A percentile compares a stretch with the other conserved stretches of the same genome.
Evolutionary conservation across 352 stramenopile genomes (phyloP).

Genomic region (Phytophthora fragariaefolia): DNA sequence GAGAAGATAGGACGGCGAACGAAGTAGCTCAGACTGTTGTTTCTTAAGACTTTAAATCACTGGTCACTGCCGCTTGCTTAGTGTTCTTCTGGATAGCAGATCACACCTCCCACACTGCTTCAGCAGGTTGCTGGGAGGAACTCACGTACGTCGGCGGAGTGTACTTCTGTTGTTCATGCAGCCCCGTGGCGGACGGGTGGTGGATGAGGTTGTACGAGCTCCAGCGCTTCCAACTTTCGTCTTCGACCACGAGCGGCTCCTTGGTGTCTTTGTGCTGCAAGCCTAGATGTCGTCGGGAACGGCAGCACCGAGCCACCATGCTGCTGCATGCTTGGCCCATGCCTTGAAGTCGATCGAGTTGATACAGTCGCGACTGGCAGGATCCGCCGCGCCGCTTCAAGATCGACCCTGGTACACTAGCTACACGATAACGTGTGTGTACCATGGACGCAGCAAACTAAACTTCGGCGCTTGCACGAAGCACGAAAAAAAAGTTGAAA

Average conservation of each 20-base stretch:
- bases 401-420: slow-evolving; percentile 11
- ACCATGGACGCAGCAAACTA: too few relatives aligned
- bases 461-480: too few relatives aligned
- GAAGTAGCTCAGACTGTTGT: slow-evolving; percentile 5
- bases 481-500: too few relatives aligned
- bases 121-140: slow-evolving; percentile 44
- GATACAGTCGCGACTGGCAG: too few relatives aligned
- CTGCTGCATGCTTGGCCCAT: slow-evolving; percentile 38
- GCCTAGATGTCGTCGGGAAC: slow-evolving; percentile 21
- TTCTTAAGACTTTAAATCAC: background rate
- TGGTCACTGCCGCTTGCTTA: background rate
- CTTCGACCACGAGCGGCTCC: slow-evolving; percentile 79
- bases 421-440: too few relatives aligned
- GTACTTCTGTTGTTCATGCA: slow-evolving; percentile 46
- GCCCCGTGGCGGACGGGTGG: slow-evolving; percentile 33
- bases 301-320: slow-evolving; percentile 22
- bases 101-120: slow-evolving; percentile 83
- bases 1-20: background rate
- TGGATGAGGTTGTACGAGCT: slow-evolving; percentile 83
- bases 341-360: background rate
- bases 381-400: slow-evolving; percentile 22
- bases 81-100: background rate
- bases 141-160: slow-evolving; percentile 62
- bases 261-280: slow-evolving; percentile 26
- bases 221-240: slow-evolving; percentile 85